Evolutionary conservation across 805 yeast genomes (phyloP).

Genomic region (Spathaspora sp.): DNA sequence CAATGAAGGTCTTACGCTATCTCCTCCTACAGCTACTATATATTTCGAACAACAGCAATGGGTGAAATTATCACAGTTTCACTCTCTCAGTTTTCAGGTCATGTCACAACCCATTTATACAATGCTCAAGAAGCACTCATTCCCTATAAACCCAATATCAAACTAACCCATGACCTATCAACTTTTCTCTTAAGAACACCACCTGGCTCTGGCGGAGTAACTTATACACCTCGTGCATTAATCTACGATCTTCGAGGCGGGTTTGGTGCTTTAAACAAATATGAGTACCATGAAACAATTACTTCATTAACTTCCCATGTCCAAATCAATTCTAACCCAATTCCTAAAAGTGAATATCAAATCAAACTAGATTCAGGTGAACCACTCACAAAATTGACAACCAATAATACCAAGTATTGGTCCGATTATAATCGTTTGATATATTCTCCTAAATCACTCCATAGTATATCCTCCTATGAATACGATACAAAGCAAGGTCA

Average conservation of each 20-base stretch:
- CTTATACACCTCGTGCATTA: slow-evolving; percentile 74
- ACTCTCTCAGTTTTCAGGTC: slow-evolving; percentile 70
- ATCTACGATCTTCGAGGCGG: slow-evolving; percentile 83
- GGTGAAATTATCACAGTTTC: slow-evolving; percentile 73
- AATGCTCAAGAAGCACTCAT: slow-evolving; percentile 73
- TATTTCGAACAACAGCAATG: background rate
- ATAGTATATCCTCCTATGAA: slow-evolving; percentile 58
- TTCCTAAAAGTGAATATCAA: slow-evolving; percentile 60
- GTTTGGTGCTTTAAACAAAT: slow-evolving; percentile 60
- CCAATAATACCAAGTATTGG: slow-evolving; percentile 61
- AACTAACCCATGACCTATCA: slow-evolving; percentile 46
- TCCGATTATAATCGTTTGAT: slow-evolving; percentile 71
- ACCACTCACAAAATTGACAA: slow-evolving; percentile 21
- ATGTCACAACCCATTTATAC: slow-evolving; percentile 74
- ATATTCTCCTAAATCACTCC: slow-evolving; percentile 57
- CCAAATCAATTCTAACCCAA: slow-evolving; percentile 3
- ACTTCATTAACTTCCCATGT: background rate
- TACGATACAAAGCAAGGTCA: slow-evolving; percentile 15
- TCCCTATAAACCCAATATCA: slow-evolving; percentile 44
- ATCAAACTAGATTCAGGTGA: slow-evolving; percentile 46
- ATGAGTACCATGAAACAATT: slow-evolving; percentile 38
- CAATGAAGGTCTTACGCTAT: background rate
- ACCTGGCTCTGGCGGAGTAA: slow-evolving; percentile 30
- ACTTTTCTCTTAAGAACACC: slow-evolving; percentile 27
- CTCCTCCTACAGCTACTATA: background rate